phyloP scores from a whole-genome alignment of 805 yeast genomes.

The Ogataea trehaloabstinens region DNA sequence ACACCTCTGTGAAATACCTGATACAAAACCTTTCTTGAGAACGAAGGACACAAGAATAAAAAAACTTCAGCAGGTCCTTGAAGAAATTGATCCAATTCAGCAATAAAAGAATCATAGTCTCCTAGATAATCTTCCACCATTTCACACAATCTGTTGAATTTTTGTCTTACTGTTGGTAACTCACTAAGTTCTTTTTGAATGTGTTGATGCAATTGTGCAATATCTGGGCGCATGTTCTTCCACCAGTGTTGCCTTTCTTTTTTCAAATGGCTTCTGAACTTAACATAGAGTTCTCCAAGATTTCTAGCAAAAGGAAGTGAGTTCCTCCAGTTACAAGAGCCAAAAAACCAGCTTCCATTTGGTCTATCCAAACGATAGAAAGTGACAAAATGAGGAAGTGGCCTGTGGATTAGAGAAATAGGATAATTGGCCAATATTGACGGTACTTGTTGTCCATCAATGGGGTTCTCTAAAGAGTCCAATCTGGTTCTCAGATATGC shows the following conservation, averaged over 20 bases:
- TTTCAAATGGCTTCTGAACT: not conserved
- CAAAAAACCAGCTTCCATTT: not conserved
- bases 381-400: not conserved
- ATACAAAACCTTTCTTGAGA: constrained; percentile 8
- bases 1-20: constrained; percentile 11
- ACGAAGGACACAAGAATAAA: constrained; percentile 18
- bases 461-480: not conserved
- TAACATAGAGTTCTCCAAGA: not conserved
- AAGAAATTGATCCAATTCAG: constrained; percentile 5
- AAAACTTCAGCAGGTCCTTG: constrained; percentile 3
- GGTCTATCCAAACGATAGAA: not conserved
- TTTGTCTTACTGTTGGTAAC: not conserved
- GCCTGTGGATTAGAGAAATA: not conserved
- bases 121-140: constrained; percentile 20
- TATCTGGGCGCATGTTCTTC: not conserved
- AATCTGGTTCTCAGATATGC: not conserved
- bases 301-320: not conserved
- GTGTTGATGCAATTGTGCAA: not conserved
- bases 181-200: not conserved
- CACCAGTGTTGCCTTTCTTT: not conserved
- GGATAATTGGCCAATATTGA: not conserved
- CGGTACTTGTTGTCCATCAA: not conserved
- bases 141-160: constrained; percentile 1
- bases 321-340: not conserved
- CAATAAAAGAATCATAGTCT: constrained; percentile 10